Base-by-base conservation (phyloP, 1,139 yeast species). In the Geotrichum aggregatum region DNA sequence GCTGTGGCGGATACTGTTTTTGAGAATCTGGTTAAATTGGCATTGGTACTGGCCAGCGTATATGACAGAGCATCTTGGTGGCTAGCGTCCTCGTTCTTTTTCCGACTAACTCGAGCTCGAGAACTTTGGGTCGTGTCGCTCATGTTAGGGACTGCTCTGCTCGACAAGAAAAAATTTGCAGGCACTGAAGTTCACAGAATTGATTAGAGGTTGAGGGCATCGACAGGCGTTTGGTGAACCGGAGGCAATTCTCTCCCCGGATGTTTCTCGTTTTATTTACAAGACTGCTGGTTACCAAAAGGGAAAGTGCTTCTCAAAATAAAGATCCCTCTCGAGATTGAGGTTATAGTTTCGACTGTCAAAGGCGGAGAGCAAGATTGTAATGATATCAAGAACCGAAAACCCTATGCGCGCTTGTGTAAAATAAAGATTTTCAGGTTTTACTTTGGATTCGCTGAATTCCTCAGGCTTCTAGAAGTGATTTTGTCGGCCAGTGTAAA, bases 1-100 rank as follows among this genome's bases (percentile, higher is more conserved):
- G 75, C 74, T 7, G 75, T 71, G 21, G 71, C 63, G 1, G 69
- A 66, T 19, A 71, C 72, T 1, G 72, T 69, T 52, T 66, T 65
- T 19, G 74, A 67, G 36, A 72, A 60, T 53, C 70, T 63, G 33
- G 67, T 56, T 39, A 71, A 59, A 52, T 71, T 71, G 44, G 66
- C 59, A 55, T 68, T 70, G 10, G 74, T 70, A 14, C 66, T 66
- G 14, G 71, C 64, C 22, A 70, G 65, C 18, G 72, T 70, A 35
- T 71, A 64, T 31, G 70, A 60, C 51, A 69, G 65, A 18, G 47
- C 33, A 19, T 43, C 36, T 6, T 43, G 47, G 35, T 19, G 38
- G 14, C 22, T 33, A 41, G 64, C 55, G 49, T 58, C 63, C 45
- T 51, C 50, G 10, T 26, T 24, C 24, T 50, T 45, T 28, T 36